These are phyloP conservation scores for Chalara sp. DNA, from an alignment of 2,329 filamentous ascomycete species.

Conservation along the genomic window DNA sequence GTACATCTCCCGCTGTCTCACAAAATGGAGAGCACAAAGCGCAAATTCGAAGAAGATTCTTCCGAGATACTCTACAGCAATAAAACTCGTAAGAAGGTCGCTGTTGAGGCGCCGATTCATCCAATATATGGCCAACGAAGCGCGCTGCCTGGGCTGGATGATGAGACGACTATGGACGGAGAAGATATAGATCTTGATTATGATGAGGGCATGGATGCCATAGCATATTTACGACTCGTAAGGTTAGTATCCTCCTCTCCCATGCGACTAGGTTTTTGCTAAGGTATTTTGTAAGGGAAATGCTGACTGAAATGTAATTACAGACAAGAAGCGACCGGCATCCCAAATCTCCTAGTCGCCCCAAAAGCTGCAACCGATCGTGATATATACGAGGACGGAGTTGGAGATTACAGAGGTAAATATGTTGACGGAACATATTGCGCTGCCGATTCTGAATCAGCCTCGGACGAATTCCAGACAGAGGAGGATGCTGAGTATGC, in stretches of 20 bases:
- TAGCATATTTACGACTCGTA: constrained; percentile 65
- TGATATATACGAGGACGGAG: constrained; percentile 42
- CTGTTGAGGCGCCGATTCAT: constrained; percentile 38
- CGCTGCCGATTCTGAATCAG: constrained; percentile 39
- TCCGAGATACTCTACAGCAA: constrained; percentile 13
- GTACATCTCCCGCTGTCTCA: background rate
- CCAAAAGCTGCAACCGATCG: constrained; percentile 35
- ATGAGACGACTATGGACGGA: constrained; percentile 26
- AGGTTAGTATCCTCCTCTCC: constrained; percentile 43
- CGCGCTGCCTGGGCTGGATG: constrained; percentile 59
- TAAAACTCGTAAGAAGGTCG: constrained; percentile 15
- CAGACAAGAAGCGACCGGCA: constrained; percentile 68
- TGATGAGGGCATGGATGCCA: constrained; percentile 54
- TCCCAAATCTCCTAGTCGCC: constrained; percentile 66
- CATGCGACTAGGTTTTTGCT: constrained; percentile 29
- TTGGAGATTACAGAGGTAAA: constrained; percentile 53
- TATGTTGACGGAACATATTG: constrained; percentile 78
- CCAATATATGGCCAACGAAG: constrained; percentile 65
- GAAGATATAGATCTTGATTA: constrained; percentile 56
- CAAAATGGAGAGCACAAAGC: constrained; percentile 15
- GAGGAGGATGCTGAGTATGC: constrained; percentile 24
- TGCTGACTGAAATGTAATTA: constrained; percentile 36
- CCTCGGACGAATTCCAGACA: constrained; percentile 19
- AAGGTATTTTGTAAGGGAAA: constrained; percentile 22
- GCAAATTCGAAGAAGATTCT: constrained; percentile 14